Evolutionary conservation across 2,329 filamentous ascomycete genomes (phyloP).

Genomic region (Pestalotiopsis sp.): DNA sequence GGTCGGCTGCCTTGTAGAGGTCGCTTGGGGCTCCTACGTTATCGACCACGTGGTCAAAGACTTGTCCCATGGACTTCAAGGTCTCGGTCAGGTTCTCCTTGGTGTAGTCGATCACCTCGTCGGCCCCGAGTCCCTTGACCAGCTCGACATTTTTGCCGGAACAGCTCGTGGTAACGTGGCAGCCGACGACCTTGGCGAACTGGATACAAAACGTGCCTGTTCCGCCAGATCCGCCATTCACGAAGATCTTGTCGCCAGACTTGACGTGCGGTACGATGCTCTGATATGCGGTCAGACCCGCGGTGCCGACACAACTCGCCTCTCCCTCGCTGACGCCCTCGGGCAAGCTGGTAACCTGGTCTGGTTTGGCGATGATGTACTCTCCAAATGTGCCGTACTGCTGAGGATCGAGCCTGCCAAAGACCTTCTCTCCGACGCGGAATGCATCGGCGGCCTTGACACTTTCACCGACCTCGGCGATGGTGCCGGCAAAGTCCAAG

Average conservation of each 20-base stretch:
- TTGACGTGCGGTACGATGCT: slow-evolving; percentile 45
- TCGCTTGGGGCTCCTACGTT: slow-evolving; percentile 51
- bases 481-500: slow-evolving; percentile 54
- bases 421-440: slow-evolving; percentile 11
- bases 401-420: neutral
- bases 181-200: slow-evolving; percentile 61
- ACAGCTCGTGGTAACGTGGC: slow-evolving; percentile 59
- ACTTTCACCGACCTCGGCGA: slow-evolving; percentile 25
- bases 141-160: slow-evolving; percentile 58
- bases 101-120: slow-evolving; percentile 64
- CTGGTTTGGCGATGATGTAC: slow-evolving; percentile 35
- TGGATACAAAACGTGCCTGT: slow-evolving; percentile 61
- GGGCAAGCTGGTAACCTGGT: slow-evolving; percentile 40
- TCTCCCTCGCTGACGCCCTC: slow-evolving; percentile 42
- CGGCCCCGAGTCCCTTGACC: slow-evolving; percentile 59
- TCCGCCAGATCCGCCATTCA: slow-evolving; percentile 65
- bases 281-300: slow-evolving; percentile 51
- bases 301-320: slow-evolving; percentile 45
- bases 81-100: slow-evolving; percentile 44
- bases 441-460: slow-evolving; percentile 25
- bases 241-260: slow-evolving; percentile 53
- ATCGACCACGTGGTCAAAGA: slow-evolving; percentile 57
- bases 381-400: slow-evolving; percentile 41
- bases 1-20: slow-evolving; percentile 55
- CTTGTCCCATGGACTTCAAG: slow-evolving; percentile 46